Conservation (phyloP, 441 rosid genomes). For the Mallotus repandus region DNA sequence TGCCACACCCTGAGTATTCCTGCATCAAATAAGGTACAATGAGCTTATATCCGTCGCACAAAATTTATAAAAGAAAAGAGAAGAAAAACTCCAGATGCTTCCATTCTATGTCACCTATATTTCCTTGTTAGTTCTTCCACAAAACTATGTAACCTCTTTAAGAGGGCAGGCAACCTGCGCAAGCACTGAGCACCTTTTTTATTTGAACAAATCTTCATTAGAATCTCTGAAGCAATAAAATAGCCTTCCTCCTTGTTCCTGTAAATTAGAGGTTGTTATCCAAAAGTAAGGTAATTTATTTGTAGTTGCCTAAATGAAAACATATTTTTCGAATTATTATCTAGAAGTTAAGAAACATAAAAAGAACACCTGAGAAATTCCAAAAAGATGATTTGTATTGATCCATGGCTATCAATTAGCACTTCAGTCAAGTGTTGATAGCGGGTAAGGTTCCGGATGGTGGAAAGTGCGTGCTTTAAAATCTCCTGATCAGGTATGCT, state of each 20-base stretch:
- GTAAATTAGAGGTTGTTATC: slow-evolving; percentile 14
- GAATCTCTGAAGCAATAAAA: slow-evolving; percentile 64
- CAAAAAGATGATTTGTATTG: slow-evolving; percentile 59
- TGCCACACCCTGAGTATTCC: slow-evolving; percentile 40
- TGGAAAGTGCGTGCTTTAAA: slow-evolving; percentile 74
- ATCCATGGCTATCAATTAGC: slow-evolving; percentile 51
- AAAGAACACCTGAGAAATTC: slow-evolving; percentile 64
- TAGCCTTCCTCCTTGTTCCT: slow-evolving; percentile 94
- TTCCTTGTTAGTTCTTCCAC: slow-evolving; percentile 76
- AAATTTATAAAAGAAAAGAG: neutral
- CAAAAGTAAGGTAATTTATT: neutral
- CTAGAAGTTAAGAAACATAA: neutral
- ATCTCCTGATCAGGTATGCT: slow-evolving; percentile 94
- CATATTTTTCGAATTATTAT: neutral
- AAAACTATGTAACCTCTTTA: slow-evolving; percentile 62
- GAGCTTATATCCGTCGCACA: neutral
- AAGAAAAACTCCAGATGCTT: neutral
- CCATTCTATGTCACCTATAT: slow-evolving; percentile 42
- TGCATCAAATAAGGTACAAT: slow-evolving; percentile 21
- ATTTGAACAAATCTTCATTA: slow-evolving; percentile 63
- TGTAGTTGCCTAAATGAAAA: slow-evolving; percentile 1
- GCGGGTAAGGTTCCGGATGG: slow-evolving; percentile 70
- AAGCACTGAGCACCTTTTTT: slow-evolving; percentile 50
- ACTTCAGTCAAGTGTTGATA: slow-evolving; percentile 64
- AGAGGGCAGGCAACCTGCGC: slow-evolving; percentile 54